Evolutionary conservation across 2,329 filamentous ascomycete species (phyloP), one percentile per base, ranked within the genome.

Genomic region (Coniochaeta sp.): DNA sequence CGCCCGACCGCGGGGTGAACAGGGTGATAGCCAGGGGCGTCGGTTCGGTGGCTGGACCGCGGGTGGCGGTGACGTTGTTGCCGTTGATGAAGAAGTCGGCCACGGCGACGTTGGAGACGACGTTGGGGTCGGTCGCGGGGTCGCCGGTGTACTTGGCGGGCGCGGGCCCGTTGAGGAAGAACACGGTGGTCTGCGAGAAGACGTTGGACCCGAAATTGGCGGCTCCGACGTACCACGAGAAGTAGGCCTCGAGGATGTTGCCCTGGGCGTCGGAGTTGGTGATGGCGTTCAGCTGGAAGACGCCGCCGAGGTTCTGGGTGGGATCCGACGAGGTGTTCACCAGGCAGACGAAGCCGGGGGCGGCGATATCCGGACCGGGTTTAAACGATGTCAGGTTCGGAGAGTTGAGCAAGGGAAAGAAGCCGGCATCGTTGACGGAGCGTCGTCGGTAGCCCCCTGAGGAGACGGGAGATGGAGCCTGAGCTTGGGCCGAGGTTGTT

Each of bases 271-370:
- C 54, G 5, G 54, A 56, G n/a, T 56, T 36, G 30, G 54, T 34
- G 54, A 56, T 36, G 30, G 30, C 54, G 28, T 56, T 56, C 30
- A 56, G 54, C 54, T 56, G 54, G 54, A 56, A 56, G 2, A 56
- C 26, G 19, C 54, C 54, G 17, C 24, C 54, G 38, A 56, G 38
- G 54, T 56, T 56, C 14, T 34, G 26, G 3, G 54, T 56, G 30
- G 54, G 54, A 12, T 56, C 54, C 12, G 54, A 28, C 17, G 54
- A 56, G 7, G 54, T 38, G 32, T 56, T 56, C 2, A 56, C 19
- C 26, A 56, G 32, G n/a, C 54, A 56, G 14, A 56, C 54, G 7
- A 56, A 56, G 22, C 54, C 54, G n/a, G 26, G 54, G 54, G 54
- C 54, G 17, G 54, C 54, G n/a, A 56, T 24, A 12, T 56, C 32